These are phyloP conservation scores for Saksenaea vasiformis DNA, from an alignment of 371 early-diverging fungal species.

Conservation along the genomic window DNA sequence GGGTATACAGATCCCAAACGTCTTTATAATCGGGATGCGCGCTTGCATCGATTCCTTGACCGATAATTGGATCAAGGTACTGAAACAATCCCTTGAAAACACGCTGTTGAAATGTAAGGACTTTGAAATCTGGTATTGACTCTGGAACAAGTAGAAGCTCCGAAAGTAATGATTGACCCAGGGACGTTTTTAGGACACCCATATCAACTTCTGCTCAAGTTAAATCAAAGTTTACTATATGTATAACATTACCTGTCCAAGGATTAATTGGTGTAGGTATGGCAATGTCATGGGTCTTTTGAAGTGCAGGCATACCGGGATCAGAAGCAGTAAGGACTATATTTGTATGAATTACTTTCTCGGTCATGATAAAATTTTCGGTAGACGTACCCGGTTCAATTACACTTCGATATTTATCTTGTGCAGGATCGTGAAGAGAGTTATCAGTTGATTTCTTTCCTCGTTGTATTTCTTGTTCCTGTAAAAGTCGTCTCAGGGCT, in stretches of 20 bases:
- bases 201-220: neutral
- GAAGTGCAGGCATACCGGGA: slow-evolving; percentile 2
- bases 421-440: neutral
- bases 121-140: slow-evolving; percentile 25
- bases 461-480: neutral
- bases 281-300: slow-evolving; percentile 6
- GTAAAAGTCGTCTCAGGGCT: neutral
- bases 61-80: slow-evolving; percentile 29
- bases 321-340: slow-evolving; percentile 2
- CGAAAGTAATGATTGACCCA: slow-evolving; percentile 21
- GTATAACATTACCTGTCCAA: neutral
- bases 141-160: slow-evolving; percentile 30
- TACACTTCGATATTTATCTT: neutral
- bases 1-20: slow-evolving; percentile 23
- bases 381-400: neutral
- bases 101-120: slow-evolving; percentile 25
- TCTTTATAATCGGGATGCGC: slow-evolving; percentile 16
- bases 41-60: slow-evolving; percentile 13
- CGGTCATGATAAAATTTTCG: neutral
- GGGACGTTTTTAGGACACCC: slow-evolving; percentile 18
- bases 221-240: neutral
- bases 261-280: neutral
- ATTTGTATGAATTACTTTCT: neutral
- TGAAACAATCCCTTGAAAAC: slow-evolving; percentile 32
- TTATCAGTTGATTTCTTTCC: neutral